Evolutionary conservation across 2,329 filamentous ascomycete species (phyloP), one percentile per base, ranked within the genome.

Genomic region (Ampelomyces quisqualis): DNA sequence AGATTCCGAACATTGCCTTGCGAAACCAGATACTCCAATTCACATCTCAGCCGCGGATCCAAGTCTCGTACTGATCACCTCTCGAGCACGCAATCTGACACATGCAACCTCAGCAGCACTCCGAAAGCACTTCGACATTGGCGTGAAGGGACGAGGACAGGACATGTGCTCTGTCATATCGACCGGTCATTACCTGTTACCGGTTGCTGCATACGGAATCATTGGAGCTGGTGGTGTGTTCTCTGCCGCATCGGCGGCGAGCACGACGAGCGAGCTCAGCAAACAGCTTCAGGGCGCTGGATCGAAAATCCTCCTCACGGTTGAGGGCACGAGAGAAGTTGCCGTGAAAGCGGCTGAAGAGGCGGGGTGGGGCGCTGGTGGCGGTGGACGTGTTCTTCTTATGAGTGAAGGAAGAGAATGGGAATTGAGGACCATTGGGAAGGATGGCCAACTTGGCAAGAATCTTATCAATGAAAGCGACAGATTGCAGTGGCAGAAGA

Each of bases 191-290:
- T 74, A 74, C 31, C 68, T 80, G 4, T 67, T 82, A 0, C 73
- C 78, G 0, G 69, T 74, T 9, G 49, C 80, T 1, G 78, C 80
- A 54, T 82, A 73, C 48, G 77, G 74, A 10, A 73, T 81, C 37
- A 70, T 84, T 31, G 80, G 77, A 3, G 78, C 79, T 2, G 79
- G 76, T 1, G 81, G 79, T 13, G 73, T 84, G 18, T 83, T 79
- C 51, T 78, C 77, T 5, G 75, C 77, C 4, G 77, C 77, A 0
- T 77, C 72, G 32, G 70, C 77, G 0, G 70, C 73, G 0, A 74
- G 71, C 4, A 80, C 78, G 0, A 66, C 72, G 0, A 53, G 66
- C 2, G 80, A 84, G 18, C 60, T 83, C 7, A 71, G 72, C 3
- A 69, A 75, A 18, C 74, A 76, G 49, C 65, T 77, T 10, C 64